Percentiles rank a stretch among this genome's conserved stretches.
Conservation (phyloP, 1,139 yeast genomes). For the Yarrowia galli region DNA sequence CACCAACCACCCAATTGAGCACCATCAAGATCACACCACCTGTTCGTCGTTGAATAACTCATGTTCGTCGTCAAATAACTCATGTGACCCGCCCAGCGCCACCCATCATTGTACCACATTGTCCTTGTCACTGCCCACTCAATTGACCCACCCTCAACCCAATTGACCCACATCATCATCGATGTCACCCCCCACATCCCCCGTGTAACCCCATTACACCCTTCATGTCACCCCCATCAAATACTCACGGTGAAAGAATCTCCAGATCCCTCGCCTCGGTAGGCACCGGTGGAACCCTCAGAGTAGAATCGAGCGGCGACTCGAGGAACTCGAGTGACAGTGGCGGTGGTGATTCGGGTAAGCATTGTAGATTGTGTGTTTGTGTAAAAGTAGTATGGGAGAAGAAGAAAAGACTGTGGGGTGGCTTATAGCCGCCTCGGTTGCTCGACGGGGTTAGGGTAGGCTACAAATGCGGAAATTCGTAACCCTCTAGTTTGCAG, state of each 20-base stretch:
- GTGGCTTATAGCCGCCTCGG: conserved; percentile 23
- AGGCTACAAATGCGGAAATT: neutral
- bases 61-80: too few relatives aligned
- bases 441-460: conserved; percentile 31
- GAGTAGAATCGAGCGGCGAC: conserved; percentile 56
- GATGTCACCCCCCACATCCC: neutral
- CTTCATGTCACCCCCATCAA: neutral
- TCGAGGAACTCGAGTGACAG: conserved; percentile 39
- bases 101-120: too few relatives aligned
- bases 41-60: too few relatives aligned
- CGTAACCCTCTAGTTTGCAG: conserved; percentile 19
- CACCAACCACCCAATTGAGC: conserved; percentile 13
- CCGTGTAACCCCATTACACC: neutral
- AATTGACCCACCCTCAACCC: too few relatives aligned
- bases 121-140: too few relatives aligned
- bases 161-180: too few relatives aligned
- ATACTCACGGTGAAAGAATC: conserved; percentile 61
- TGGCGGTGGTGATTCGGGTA: conserved; percentile 40
- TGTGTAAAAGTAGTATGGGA: neutral
- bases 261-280: conserved; percentile 57
- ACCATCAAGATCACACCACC: too few relatives aligned
- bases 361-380: conserved; percentile 39
- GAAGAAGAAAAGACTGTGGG: neutral
- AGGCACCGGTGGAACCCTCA: conserved; percentile 64
- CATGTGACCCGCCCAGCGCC: too few relatives aligned